Evolutionary conservation across 192 early-diverging fungal species (phyloP), one percentile per base, ranked within the genome.

Genomic region (Coemansia sp.): DNA sequence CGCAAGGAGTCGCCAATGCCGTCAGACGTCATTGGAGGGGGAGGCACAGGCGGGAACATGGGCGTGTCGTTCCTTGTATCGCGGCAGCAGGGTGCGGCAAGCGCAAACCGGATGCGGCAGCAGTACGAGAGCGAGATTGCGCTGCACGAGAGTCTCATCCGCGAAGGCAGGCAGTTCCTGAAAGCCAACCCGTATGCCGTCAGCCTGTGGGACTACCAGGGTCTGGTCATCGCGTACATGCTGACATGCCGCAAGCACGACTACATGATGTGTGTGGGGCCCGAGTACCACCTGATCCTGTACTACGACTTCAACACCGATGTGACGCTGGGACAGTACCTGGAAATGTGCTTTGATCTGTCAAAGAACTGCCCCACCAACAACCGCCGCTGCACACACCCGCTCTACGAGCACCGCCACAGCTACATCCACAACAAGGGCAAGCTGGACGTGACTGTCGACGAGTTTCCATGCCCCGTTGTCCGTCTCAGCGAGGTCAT

Each of bases 391-490:
- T 99, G 97, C 69, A 87, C 87, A 32, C 83, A 89, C 17, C 91
- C 91, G 5, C 86, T 95, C 74, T 70, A 88, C 33, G 78, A 89
- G 67, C 97, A 99, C 73, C 88, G 87, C 25, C 92, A 90, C 43
- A 89, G 85, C 52, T 99, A 95, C 85, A 87, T 91, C 34, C 95
- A 99, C 70, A 89, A 90, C 23, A 71, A 86, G 68, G 90, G 90
- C 11, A 75, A 89, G 23, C 79, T 98, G 14, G 91, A 84, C 55
- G 92, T 98, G 0, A 86, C 79, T 7, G 82, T 87, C 9, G 87
- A 91, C 34, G 89, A 90, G 60, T 66, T 85, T 15, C 71, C 73
- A 0, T 82, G 79, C 55, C 90, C 85, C 32, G 62, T 85, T n/a
- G 82, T 70, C 52, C 89, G 87, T 8, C 81, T 90, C 85, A 86